phyloP scores from a whole-genome alignment of 2,329 filamentous ascomycete species.

The Emergomyces orientalis region DNA sequence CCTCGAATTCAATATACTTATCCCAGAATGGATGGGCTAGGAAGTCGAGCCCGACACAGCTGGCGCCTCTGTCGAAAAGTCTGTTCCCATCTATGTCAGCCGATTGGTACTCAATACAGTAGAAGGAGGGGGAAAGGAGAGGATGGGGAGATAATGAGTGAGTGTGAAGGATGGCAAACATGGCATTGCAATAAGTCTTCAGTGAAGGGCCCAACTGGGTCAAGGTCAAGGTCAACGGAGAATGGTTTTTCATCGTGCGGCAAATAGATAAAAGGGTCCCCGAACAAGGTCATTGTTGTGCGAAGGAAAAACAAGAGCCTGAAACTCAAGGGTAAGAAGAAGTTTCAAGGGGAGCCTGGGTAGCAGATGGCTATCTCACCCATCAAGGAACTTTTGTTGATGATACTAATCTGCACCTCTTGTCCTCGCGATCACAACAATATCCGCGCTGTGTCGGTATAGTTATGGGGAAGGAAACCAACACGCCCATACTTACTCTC shows the following conservation, averaged over 20 bases:
- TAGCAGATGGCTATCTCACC: slow-evolving; percentile 61
- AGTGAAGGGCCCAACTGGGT: slow-evolving; percentile 32
- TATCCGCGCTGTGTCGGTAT: slow-evolving; percentile 33
- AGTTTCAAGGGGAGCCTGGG: slow-evolving; percentile 34
- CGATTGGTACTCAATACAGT: slow-evolving; percentile 15
- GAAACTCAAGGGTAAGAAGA: slow-evolving; percentile 45
- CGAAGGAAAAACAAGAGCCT: slow-evolving; percentile 41
- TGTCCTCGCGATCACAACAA: slow-evolving; percentile 29
- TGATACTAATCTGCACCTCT: slow-evolving; percentile 27
- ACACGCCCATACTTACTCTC: slow-evolving; percentile 90
- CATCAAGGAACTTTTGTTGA: slow-evolving; percentile 35
- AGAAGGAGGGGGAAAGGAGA: slow-evolving; percentile 19
- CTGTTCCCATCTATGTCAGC: slow-evolving; percentile 46
- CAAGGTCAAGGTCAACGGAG: slow-evolving; percentile 26
- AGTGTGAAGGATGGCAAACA: slow-evolving; percentile 38
- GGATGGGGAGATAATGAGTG: slow-evolving; percentile 25
- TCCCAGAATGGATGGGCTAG: slow-evolving; percentile 96
- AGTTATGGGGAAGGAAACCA: slow-evolving; percentile 50
- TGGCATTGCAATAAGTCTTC: slow-evolving; percentile 34
- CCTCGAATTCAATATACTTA: slow-evolving; percentile 96
- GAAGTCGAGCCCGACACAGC: slow-evolving; percentile 82
- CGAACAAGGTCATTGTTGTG: slow-evolving; percentile 27
- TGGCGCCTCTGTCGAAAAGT: slow-evolving; percentile 82
- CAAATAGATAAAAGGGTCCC: slow-evolving; percentile 25
- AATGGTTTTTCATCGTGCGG: slow-evolving; percentile 29